Conservation (phyloP, 2,329 filamentous ascomycete species). For the Zalaria sp. region DNA sequence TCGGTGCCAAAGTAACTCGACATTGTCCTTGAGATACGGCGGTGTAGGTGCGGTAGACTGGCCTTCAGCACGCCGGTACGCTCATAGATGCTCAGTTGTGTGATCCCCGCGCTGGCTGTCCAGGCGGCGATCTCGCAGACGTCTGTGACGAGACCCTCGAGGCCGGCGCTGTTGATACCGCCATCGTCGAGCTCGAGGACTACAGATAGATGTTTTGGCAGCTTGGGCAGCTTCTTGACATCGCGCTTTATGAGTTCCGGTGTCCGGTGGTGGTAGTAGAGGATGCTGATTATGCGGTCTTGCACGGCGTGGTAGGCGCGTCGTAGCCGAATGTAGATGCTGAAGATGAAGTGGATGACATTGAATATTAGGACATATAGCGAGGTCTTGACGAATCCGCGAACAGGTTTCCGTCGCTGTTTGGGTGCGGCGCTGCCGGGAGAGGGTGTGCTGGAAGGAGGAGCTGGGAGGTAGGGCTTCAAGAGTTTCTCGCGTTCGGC, state of each 20-base stretch:
- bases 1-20: conserved; percentile 70
- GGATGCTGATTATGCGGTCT: conserved; percentile 64
- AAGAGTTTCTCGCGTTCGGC: conserved; percentile 17
- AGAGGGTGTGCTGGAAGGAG: conserved; percentile 1
- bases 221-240: conserved; percentile 55
- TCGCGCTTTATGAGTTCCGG: conserved; percentile 86
- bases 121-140: conserved; percentile 85
- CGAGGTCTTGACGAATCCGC: conserved; percentile 34
- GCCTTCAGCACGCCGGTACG: conserved; percentile 78
- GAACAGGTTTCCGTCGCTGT: conserved; percentile 4
- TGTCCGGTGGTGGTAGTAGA: conserved; percentile 91
- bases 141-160: conserved; percentile 79
- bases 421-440: not conserved
- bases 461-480: conserved; percentile 18
- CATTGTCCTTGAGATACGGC: conserved; percentile 64
- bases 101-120: conserved; percentile 82
- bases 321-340: conserved; percentile 70
- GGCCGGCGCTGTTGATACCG: conserved; percentile 44
- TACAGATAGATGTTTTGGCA: conserved; percentile 79
- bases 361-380: conserved; percentile 55
- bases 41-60: conserved; percentile 73
- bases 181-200: conserved; percentile 64
- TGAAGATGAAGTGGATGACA: conserved; percentile 68
- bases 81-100: conserved; percentile 81
- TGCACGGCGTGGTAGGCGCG: conserved; percentile 65